Evolutionary conservation across 2,329 filamentous ascomycete species (phyloP), one percentile per base, ranked within the genome.

Genomic region (Rosellinia necatrix): DNA sequence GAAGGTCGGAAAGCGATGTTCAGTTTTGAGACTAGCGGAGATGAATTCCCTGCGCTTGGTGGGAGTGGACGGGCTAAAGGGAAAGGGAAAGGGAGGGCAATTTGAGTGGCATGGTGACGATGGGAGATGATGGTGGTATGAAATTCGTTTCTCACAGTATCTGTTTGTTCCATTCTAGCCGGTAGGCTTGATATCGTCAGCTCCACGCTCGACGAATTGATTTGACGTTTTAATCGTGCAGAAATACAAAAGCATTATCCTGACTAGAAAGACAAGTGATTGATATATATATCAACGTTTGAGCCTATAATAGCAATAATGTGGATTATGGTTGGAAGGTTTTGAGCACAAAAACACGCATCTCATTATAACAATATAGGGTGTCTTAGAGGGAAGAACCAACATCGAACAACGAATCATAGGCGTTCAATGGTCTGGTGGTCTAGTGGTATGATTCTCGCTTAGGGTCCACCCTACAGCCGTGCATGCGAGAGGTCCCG

Each of bases 371-470:
- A n/a, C n/a, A n/a, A n/a, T n/a, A n/a, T n/a, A n/a, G n/a, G n/a
- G n/a, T n/a, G n/a, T n/a, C n/a, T n/a, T n/a, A n/a, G n/a, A n/a
- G n/a, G n/a, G n/a, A n/a, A n/a, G n/a, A n/a, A n/a, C n/a, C n/a
- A n/a, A n/a, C n/a, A 35, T 12, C 3, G n/a, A 35, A 32, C 27
- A 25, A 8, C 17, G 25, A 34, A 50, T 32, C 47, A 49, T 3
- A 10, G 9, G 27, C 13, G 34, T 38, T 48, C 8, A n/a, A 27
- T 6, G 75, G 74, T 76, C 74, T 75, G 75, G 72, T 83, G 80
- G 81, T 83, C 81, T 84, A 84, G 82, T 81, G 83, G 82, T 85
- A 86, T 85, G 82, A 85, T 86, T 85, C 82, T 84, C 82, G 83
- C 83, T 85, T 85, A 86, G 83, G 82, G 83, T 71, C 41, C 53